phyloP scores from a whole-genome alignment of 1,139 yeast genomes.

The Geotrichum aggregatum region DNA sequence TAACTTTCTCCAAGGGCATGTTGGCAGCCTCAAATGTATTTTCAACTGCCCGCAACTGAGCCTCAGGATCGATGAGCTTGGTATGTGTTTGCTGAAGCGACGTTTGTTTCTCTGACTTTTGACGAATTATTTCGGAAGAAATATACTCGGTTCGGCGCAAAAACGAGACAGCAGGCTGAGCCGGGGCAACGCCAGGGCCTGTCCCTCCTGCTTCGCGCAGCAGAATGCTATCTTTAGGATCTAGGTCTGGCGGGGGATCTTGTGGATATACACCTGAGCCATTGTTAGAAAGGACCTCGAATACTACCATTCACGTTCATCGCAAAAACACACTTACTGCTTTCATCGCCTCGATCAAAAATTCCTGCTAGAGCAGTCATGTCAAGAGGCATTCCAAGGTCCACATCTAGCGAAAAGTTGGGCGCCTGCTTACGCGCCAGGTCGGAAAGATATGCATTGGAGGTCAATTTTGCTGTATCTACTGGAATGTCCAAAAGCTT shows the following conservation, averaged over 20 bases:
- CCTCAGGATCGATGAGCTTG: slow-evolving; percentile 50
- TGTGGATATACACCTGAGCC: slow-evolving; percentile 19
- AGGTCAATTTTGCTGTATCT: slow-evolving; percentile 45
- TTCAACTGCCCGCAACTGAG: slow-evolving; percentile 68
- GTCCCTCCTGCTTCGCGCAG: slow-evolving; percentile 64
- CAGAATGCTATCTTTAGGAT: slow-evolving; percentile 70
- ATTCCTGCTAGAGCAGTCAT: slow-evolving; percentile 63
- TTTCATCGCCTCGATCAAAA: slow-evolving; percentile 58
- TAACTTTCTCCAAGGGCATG: slow-evolving; percentile 47
- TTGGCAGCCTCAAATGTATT: slow-evolving; percentile 64
- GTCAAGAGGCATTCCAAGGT: slow-evolving; percentile 78
- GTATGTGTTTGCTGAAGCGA: slow-evolving; percentile 21
- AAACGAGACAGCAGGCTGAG: slow-evolving; percentile 68
- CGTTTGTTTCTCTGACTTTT: slow-evolving; percentile 22
- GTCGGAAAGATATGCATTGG: slow-evolving; percentile 65
- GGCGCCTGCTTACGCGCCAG: slow-evolving; percentile 71
- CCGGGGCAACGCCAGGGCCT: slow-evolving; percentile 48
- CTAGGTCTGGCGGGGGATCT: slow-evolving; percentile 43
- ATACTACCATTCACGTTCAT: slow-evolving; percentile 34
- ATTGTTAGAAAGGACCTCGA: slow-evolving; percentile 15
- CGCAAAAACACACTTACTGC: slow-evolving; percentile 32
- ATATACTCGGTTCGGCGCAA: slow-evolving; percentile 92
- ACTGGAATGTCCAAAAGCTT: slow-evolving; percentile 59
- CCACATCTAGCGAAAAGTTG: slow-evolving; percentile 63
- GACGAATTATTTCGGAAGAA: slow-evolving; percentile 42